Base-by-base conservation (phyloP, 2,329 filamentous ascomycete genomes). In the Phialophora expanda region DNA sequence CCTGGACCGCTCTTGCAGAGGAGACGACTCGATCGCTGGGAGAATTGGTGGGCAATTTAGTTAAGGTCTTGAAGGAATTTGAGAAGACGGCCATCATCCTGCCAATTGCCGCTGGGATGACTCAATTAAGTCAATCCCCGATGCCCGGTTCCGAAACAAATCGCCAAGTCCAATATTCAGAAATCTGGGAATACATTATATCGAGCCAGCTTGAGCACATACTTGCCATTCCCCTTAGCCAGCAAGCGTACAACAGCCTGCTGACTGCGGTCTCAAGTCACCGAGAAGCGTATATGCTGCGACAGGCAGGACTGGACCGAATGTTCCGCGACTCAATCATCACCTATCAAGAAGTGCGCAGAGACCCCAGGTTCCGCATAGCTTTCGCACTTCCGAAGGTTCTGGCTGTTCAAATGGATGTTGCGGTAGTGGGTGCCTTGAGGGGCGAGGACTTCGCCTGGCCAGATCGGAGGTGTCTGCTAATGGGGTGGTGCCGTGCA, bases 361-460 rank as follows among this genome's bases (percentile, higher is more conserved):
- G 28, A 12, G 53, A 34, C 26, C n/a, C 53, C n/a, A 56, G 30
- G n/a, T 24, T 34, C 12, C 53, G 32, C n/a, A 34, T 20, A 56
- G 53, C 53, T 17, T 56, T 56, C 26, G 26, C 28, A 28, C 24
- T 32, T 12, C 53, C n/a, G 24, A 56, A 34, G 17, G 9, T 20
- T 12, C 53, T 32, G 4, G 26, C 53, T 6, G 17, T 56, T 5
- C 5, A 56, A 11, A 22, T 56, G 26, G 28, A 56, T 12, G 28
- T 7, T 34, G 26, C n/a, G 2, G 28, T n/a, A 20, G 17, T 34
- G 24, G 9, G 6, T 9, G 11, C 53, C 12, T 20, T 56, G 12
- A 34, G 53, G 28, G n/a, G 24, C 6, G 53, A 32, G 9, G 53
- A 56, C 24, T 56, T 56, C 30, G n/a, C 4, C n/a, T 56, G 53